Base-by-base conservation (phyloP, 305 asterid genomes). In the Fraxinus baroniana region DNA sequence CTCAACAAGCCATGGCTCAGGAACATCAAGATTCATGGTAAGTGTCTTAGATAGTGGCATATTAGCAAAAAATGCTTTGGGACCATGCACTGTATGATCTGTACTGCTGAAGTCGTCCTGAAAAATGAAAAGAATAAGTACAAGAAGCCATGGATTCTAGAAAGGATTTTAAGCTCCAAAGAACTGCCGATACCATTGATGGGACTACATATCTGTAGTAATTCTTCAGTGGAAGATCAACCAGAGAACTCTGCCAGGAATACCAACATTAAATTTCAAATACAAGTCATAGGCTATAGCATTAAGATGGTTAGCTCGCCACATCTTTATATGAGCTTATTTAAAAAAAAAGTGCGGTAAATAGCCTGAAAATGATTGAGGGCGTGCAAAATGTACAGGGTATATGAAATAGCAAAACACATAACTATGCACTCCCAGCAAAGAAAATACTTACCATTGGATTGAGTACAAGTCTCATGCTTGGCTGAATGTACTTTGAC, bases 21-120 rank as follows among this genome's bases (percentile, higher is more conserved):
- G 99, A 87, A 97, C 98, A 87, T 97, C 98, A 76, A 97, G 97
- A 90, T 97, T 97, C 99, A 97, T 97, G 36, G 99, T 93, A 81
- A 97, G 97, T n/a, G 98, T 97, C 88, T 97, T 97, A 3, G 98
- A 95, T 13, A 89, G 94, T 52, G 98, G 98, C 98, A 97, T 97
- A 86, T 95, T 97, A 4, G 99, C 97, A n/a, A 93, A 97, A 90
- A 93, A 93, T 76, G 98, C 98, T 90, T 88, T 90, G 52, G 98
- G 98, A 76, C 99, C 99, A 85, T 88, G 87, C 22, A 97, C 91
- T 30, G 92, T 87, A 72, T 84, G 85, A 88, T 97, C 98, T 76
- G 87, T 87, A 81, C 91, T 81, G 83, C 98, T 95, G 88, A 97
- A 97, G 87, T 97, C 99, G 82, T 97, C 99, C 99, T 97, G 93